Evolutionary conservation across 768 basidiomycete species (phyloP).

Genomic region (Leccinum sublutescens): DNA sequence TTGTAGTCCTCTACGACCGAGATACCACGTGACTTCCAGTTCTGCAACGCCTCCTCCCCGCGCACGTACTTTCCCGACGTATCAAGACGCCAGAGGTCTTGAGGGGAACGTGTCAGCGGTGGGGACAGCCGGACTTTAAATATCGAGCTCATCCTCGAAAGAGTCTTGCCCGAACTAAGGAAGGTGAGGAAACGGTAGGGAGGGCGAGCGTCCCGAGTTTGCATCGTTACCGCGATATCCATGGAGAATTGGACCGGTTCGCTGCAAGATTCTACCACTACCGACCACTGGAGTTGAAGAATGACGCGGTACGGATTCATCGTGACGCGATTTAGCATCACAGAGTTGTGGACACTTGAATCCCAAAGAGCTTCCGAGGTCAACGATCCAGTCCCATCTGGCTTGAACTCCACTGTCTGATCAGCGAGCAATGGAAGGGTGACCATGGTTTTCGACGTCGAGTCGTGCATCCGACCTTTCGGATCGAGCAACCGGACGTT

Average conservation of each 20-base stretch:
- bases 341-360: conserved; percentile 85
- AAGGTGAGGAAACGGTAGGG: conserved; percentile 77
- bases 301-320: conserved; percentile 74
- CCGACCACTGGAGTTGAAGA: conserved; percentile 71
- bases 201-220: conserved; percentile 79
- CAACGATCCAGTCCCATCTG: conserved; percentile 79
- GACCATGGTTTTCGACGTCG: conserved; percentile 65
- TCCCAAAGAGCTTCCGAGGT: conserved; percentile 84
- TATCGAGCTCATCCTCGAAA: conserved; percentile 77
- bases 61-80: conserved; percentile 93
- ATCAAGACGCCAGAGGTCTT: conserved; percentile 93
- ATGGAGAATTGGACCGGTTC: conserved; percentile 88
- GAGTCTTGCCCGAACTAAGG: conserved; percentile 73
- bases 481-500: conserved; percentile 83
- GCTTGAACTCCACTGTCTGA: conserved; percentile 69
- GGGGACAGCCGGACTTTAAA: conserved; percentile 82
- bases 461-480: conserved; percentile 79
- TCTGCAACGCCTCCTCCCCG: conserved; percentile 80
- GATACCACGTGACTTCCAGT: conserved; percentile 88
- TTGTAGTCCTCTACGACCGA: conserved; percentile 86
- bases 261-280: conserved; percentile 79
- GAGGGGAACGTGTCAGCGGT: conserved; percentile 79
- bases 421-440: conserved; percentile 74
- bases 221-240: conserved; percentile 84
- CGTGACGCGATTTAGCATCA: conserved; percentile 84